These are phyloP conservation scores for Fomitopsis schrenkii DNA, from an alignment of 1,284 basidiomycete genomes.

Conservation along the genomic window DNA sequence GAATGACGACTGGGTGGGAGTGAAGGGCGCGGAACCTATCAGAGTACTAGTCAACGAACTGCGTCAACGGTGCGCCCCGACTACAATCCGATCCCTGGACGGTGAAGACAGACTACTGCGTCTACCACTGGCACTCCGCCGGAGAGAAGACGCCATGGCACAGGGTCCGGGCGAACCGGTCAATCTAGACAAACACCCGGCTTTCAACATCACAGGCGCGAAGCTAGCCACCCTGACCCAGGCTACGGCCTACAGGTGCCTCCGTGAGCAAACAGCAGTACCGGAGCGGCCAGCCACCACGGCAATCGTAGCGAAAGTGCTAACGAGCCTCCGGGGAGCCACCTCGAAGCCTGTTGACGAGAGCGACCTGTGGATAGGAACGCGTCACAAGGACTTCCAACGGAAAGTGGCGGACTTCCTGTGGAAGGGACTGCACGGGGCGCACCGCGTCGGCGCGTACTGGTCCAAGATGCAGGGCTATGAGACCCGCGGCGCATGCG, in stretches of 20 bases:
- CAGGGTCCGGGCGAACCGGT: no score
- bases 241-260: no score
- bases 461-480: slow-evolving; percentile 23
- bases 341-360: no score
- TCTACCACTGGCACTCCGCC: not conserved
- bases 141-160: no score
- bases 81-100: not conserved
- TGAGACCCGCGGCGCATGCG: slow-evolving; percentile 22
- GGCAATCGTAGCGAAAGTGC: no score
- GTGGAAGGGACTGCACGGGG: slow-evolving; percentile 30
- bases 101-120: not conserved
- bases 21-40: not conserved
- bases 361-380: slow-evolving; percentile 8
- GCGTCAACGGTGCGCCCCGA: not conserved
- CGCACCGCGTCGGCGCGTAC: slow-evolving; percentile 25
- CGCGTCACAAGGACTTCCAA: slow-evolving; percentile 19
- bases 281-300: no score
- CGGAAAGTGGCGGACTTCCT: slow-evolving; percentile 25
- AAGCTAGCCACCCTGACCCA: no score
- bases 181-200: no score
- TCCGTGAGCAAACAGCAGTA: no score
- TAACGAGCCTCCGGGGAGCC: not conserved
- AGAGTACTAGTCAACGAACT: not conserved
- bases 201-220: no score
- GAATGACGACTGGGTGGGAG: not conserved